Conservation (phyloP, 2,329 filamentous ascomycete species). For the Coniella vitis region DNA sequence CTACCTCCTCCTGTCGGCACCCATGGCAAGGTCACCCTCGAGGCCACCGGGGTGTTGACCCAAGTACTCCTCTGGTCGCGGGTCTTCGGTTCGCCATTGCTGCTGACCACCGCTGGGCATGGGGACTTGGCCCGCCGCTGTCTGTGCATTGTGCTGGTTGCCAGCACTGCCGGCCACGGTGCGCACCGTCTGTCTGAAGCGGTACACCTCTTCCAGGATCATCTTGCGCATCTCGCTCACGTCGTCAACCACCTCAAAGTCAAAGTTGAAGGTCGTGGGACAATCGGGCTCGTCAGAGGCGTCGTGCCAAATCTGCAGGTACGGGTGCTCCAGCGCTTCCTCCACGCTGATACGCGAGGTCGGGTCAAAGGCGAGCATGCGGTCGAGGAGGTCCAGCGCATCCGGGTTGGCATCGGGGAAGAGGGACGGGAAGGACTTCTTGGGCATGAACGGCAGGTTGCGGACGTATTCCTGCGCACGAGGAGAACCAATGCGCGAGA, state of each 20-base stretch:
- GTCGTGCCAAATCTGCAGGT: conserved; percentile 97
- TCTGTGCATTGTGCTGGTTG: conserved; percentile 24
- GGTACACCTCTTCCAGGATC: conserved; percentile 90
- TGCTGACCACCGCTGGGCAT: conserved; percentile 39
- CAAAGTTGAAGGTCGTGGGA: conserved; percentile 93
- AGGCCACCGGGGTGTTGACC: conserved; percentile 39
- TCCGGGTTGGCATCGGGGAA: conserved; percentile 96
- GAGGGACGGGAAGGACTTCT: conserved; percentile 79
- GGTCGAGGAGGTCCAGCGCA: conserved; percentile 88
- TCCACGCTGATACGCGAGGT: conserved; percentile 90
- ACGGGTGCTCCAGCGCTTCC: conserved; percentile 90
- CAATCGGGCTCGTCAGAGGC: conserved; percentile 91
- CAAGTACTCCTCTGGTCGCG: conserved; percentile 52
- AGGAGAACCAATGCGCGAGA: conserved; percentile 87
- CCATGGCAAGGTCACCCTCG: conserved; percentile 53
- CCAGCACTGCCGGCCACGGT: conserved; percentile 36
- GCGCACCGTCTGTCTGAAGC: conserved; percentile 64
- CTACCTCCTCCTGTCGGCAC: conserved; percentile 43
- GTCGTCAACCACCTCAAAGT: conserved; percentile 96
- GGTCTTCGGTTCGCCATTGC: conserved; percentile 55
- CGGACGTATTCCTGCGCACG: conserved; percentile 97
- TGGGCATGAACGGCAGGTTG: conserved; percentile 90
- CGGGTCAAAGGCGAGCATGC: conserved; percentile 96
- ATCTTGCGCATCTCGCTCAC: conserved; percentile 92
- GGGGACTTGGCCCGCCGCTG: conserved; percentile 39